Percentiles rank a stretch among this genome's conserved stretches.
phyloP scores from a whole-genome alignment of 2,329 filamentous ascomycete genomes.

The Stemphylium lycopersici region DNA sequence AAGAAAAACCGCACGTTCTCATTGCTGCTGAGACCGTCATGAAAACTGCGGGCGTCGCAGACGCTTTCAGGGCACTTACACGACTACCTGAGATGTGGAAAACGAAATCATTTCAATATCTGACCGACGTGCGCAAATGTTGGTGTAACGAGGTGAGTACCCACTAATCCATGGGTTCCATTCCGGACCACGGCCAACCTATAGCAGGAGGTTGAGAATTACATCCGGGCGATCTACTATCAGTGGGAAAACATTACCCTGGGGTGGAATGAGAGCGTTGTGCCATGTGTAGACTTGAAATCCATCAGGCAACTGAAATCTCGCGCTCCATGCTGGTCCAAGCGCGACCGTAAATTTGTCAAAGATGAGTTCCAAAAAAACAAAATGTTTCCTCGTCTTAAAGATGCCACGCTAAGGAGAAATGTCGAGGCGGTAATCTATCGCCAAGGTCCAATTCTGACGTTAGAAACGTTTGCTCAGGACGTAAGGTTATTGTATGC shows the following conservation, averaged over 20 bases:
- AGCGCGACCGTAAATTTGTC: neutral
- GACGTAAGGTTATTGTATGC: slow-evolving; percentile 1
- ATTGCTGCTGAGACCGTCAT: neutral
- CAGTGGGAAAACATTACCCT: slow-evolving; percentile 3
- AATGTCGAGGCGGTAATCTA: neutral
- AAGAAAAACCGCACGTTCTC: too few species aligned
- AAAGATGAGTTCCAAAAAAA: neutral
- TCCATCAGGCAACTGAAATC: neutral
- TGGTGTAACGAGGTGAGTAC: slow-evolving; percentile 4
- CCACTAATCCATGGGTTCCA: neutral
- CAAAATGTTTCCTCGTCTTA: neutral
- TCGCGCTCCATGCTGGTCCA: neutral
- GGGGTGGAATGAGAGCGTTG: neutral
- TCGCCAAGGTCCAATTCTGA: slow-evolving; percentile 5
- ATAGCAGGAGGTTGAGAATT: slow-evolving; percentile 1
- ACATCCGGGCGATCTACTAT: neutral
- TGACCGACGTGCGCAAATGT: slow-evolving; percentile 4
- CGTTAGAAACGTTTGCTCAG: slow-evolving; percentile 5
- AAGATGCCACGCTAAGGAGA: neutral
- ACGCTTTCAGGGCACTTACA: neutral
- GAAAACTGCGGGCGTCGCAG: neutral
- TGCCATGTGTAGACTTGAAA: neutral
- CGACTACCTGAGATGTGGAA: slow-evolving; percentile 1
- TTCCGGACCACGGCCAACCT: neutral
- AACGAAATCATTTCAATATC: slow-evolving; percentile 1